Base-by-base conservation (phyloP, 2,329 filamentous ascomycete genomes). In the Teratosphaeria viscida region DNA sequence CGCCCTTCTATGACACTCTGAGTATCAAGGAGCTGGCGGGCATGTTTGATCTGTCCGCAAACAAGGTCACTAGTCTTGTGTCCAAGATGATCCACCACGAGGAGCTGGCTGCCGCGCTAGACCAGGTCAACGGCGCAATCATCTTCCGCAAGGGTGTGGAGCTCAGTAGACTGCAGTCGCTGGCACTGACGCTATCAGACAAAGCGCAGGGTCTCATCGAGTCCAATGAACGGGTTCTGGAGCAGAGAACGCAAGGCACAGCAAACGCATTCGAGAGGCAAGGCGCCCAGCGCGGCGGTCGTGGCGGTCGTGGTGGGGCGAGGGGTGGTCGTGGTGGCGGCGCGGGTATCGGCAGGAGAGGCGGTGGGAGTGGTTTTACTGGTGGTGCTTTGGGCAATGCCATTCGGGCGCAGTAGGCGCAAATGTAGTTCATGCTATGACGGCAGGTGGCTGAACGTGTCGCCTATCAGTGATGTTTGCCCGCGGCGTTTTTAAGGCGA, bases 41-140 rank as follows among this genome's bases (percentile, higher is more conserved):
- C 66, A 99, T 99, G 94, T 99, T 99, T 75, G 94, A 99, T 77
- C 86, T 99, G 27, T 84, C 92, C 60, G 80, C 87, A 68, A 85
- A 87, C 78, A 97, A 97, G 83, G 92, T 96, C 57, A 82, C 89
- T n/a, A 91, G 94, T 39, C 86, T 99, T 59, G 86, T 99, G 71
- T 95, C 90, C 82, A 95, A 95, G 81, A 99, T 99, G 94, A 97
- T 99, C 76, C 95, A 91, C 70, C 94, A 99, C 80, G 94, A 99
- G 78, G 94, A 99, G 77, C 86, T 99, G 56, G 90, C 89, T 10
- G 94, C 94, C 52, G 95, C 94, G 43, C 85, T 99, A 32, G 95
- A 99, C 80, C 94, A 99, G 78, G 92, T 99, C 77, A 96, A 95
- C 71, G 87, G 89, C 67, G 95, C 90, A 57, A 90, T 99, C 77